Base-by-base conservation (phyloP, 192 early-diverging fungal species). In the Gaertneriomyces semiglobifer region DNA sequence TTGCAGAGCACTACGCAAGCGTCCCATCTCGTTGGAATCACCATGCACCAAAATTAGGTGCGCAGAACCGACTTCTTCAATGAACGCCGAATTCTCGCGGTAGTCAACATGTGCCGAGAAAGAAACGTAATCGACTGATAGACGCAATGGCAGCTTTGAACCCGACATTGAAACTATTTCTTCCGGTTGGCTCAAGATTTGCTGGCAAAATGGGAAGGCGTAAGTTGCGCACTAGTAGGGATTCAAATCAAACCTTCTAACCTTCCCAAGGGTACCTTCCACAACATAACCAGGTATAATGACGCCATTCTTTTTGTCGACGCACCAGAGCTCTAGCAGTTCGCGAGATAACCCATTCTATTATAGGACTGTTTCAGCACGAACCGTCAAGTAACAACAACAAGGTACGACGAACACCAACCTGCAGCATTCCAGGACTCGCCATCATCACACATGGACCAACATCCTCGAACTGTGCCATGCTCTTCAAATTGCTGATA, bases 381-480 rank as follows among this genome's bases (percentile, higher is more conserved):
- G 33, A 4, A 25, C 4, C 4, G 8, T 0, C 14, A 66, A 44
- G 57, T 20, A 74, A 39, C 50, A 56, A 56, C 43, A 16, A 68
- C 38, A 65, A 51, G 6, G 41, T 64, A 51, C 6, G 44, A 10
- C n/a, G 41, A 9, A 53, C 4, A 4, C 69, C 25, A 58, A 80
- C 88, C 86, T 98, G 96, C 52, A 99, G 76, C 95, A 99, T 98
- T 16, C 95, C 96, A 0, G 96, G 96, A 81, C 88, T 91, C 33
- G 95, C 95, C 88, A 99, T 89, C 88, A 99, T 96, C 14, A 99
- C 94, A 81, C 96, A 99, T 8, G 96, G 94, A 0, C 96, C 95
- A 3, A 86, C 79, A 68, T 99, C 96, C 51, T 96, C 95, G 72
- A 98, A 95, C 53, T 89, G 84, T 6, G 85, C 80, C 63, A 92